These are phyloP conservation scores for Przewalskia tangutica DNA, from an alignment of 257 asterid genomes.

Conservation along the genomic window DNA sequence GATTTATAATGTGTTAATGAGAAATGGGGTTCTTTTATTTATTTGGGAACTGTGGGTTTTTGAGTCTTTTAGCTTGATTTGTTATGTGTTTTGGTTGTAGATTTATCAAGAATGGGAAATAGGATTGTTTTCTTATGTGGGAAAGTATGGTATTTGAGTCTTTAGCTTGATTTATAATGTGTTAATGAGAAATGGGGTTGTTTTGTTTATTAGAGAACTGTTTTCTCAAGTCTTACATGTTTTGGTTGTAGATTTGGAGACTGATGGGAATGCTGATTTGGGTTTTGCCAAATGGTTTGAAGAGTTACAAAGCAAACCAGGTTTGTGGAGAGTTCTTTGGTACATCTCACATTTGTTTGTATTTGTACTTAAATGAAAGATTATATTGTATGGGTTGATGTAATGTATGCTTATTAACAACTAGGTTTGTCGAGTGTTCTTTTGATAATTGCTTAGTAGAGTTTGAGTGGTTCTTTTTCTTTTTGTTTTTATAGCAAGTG, in stretches of 20 bases:
- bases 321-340: conserved; percentile 24
- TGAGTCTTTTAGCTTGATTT: not conserved
- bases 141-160: not conserved
- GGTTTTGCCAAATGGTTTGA: conserved; percentile 79
- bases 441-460: not conserved
- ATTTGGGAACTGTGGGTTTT: not conserved
- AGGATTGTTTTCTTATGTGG: not conserved
- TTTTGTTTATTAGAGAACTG: not conserved
- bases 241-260: conserved; percentile 50
- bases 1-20: not conserved
- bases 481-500: not conserved
- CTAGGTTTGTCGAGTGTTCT: conserved; percentile 33
- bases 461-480: not conserved
- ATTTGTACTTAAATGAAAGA: not conserved
- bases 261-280: conserved; percentile 46
- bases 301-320: conserved; percentile 63
- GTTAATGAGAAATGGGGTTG: not conserved
- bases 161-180: not conserved
- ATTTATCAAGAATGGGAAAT: not conserved
- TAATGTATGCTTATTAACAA: not conserved
- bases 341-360: not conserved
- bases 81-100: not conserved
- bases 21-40: not conserved
- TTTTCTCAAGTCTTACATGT: not conserved
- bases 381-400: not conserved